Base-by-base conservation (phyloP, 352 stramenopile genomes). In the Phytophthora pisi region DNA sequence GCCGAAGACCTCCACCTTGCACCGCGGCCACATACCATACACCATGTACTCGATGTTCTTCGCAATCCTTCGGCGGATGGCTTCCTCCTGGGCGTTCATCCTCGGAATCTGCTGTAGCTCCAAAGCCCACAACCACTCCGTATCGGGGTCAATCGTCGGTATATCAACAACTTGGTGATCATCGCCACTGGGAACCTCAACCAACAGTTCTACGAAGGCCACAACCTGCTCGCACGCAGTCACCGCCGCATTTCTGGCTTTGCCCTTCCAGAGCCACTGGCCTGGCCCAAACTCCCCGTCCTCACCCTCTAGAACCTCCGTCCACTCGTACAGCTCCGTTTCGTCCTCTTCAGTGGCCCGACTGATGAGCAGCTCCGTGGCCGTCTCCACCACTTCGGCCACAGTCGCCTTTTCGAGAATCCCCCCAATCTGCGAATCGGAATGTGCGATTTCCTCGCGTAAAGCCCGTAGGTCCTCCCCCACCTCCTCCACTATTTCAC, bases 331-430 rank as follows among this genome's bases (percentile, higher is more conserved):
- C 1, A 90, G 56, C 51, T 75, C 18, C 1, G 20, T 20, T 2
- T 75, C 50, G 6, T 85, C 50, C 1, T 65, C 64, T 13, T 51
- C 55, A 0, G 34, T 66, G 0, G 72, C 74, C 42, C 72, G 79
- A 55, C 73, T 78, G n/a, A 88, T 54, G 40, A 90, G 34, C 46
- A 90, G 51, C 45, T 90, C 82, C n/a, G 82, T 90, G 42, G 78
- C 59, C 24, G 57, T 68, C 31, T 90, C 74, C 5, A 87, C 54
- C 18, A 90, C 51, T 51, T 90, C 78, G 9, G 57, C 62, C 34
- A 74, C 54, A 15, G 83, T 57, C 2, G 72, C 69, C n/a, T 46
- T 36, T 49, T 80, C 64, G 13, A 86, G 43, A 26, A 28, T 34
- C n/a, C 52, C 61, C 24, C 60, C 57, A 36, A 56, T 45, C 26